Evolutionary conservation across 148 eudicot species (phyloP), one percentile per base, ranked within the genome.

Genomic region (Persicaria maculosa): DNA sequence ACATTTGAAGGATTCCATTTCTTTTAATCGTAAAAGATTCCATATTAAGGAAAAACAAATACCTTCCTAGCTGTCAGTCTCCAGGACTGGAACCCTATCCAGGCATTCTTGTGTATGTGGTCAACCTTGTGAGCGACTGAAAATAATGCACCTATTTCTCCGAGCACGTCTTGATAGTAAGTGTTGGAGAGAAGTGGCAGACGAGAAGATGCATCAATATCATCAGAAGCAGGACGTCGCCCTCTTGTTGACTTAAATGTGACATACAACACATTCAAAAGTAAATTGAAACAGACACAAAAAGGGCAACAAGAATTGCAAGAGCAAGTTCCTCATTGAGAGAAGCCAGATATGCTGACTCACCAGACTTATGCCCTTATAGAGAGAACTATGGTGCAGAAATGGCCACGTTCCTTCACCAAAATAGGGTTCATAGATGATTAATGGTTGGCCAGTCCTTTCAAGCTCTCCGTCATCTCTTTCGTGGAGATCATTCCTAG

Each of bases 71-170:
- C 97, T 40, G 89, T 87, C 77, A 85, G 86, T 86, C 98, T 85
- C 98, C 98, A 95, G n/a, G 93, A 95, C 46, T 90, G 97, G 79
- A 92, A 95, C 55, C 98, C 98, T 78, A 95, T 95, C 98, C 98
- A 95, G 47, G 97, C 87, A 82, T 95, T 95, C 76, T 84, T 95
- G 81, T 95, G 98, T 46, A 90, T 77, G 44, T 92, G 90, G 57
- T 95, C 98, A 73, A 95, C 80, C 74, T 90, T 82, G 81, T 90
- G 80, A 73, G 93, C 96, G 47, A 95, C 86, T 17, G 97, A 93
- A 71, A 95, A 87, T 72, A 90, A 92, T 50, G 93, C 96, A 75
- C 98, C 98, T 62, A 81, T 80, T 77, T 92, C 98, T 76, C 91
- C 92, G 53, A 95, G 86, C 57, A 78, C 67, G 68, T 95, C 91